Percentiles rank a stretch among this genome's conserved stretches.
Conservation (phyloP, 2,329 filamentous ascomycete species). For the Monascus ruber region DNA sequence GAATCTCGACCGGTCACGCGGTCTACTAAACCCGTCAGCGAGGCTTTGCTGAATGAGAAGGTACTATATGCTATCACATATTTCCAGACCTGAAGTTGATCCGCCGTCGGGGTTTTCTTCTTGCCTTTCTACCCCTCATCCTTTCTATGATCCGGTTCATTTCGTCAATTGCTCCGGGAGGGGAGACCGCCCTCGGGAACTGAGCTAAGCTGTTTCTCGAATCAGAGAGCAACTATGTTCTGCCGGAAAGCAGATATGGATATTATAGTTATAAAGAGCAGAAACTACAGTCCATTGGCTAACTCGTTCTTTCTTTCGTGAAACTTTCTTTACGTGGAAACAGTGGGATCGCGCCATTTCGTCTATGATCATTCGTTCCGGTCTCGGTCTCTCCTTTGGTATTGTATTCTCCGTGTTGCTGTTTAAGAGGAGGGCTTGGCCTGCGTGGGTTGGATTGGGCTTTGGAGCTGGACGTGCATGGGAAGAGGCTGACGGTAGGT, state of each 20-base stretch:
- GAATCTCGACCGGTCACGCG: slow-evolving; percentile 54
- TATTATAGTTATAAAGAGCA: not conserved
- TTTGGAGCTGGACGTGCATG: slow-evolving; percentile 95
- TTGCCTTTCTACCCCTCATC: not conserved
- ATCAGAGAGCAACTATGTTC: too few relatives aligned
- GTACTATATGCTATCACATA: slow-evolving; percentile 38
- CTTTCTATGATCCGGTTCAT: not conserved
- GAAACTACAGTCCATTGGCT: not conserved
- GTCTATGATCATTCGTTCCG: slow-evolving; percentile 91
- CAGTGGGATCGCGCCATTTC: slow-evolving; percentile 99
- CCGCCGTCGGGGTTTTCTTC: too few relatives aligned
- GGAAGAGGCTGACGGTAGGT: slow-evolving; percentile 88
- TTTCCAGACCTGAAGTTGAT: not conserved
- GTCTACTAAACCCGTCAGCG: slow-evolving; percentile 72
- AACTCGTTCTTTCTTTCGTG: not conserved
- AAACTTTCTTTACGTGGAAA: not conserved
- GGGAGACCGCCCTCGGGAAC: too few relatives aligned
- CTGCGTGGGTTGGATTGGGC: slow-evolving; percentile 84
- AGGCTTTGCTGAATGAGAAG: slow-evolving; percentile 98
- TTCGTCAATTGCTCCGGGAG: too few relatives aligned
- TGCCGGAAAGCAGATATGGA: too few relatives aligned
- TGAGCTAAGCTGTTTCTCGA: too few relatives aligned
- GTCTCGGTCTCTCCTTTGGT: slow-evolving; percentile 90
- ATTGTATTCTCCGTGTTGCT: slow-evolving; percentile 97
- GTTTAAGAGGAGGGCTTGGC: slow-evolving; percentile 97